A percentile compares a stretch with the other conserved stretches of the same genome.
Evolutionary conservation across 2,329 filamentous ascomycete genomes (phyloP).

Genomic region (Calcarisporium arbuscula): DNA sequence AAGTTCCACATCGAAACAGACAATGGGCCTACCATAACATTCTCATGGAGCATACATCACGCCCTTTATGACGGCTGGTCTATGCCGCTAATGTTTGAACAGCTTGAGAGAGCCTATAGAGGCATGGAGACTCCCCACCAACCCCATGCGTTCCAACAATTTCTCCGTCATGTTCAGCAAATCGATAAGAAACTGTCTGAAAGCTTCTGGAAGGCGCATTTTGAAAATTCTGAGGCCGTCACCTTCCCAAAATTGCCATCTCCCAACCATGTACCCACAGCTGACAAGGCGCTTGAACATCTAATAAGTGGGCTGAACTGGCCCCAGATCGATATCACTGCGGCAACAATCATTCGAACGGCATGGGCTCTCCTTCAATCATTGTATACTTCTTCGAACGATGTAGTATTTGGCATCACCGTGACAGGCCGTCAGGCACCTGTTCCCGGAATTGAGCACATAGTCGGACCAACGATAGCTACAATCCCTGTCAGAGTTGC

Average conservation of each 20-base stretch:
- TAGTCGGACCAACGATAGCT: conserved; percentile 23
- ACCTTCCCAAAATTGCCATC: conserved; percentile 6
- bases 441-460: conserved; percentile 17
- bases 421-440: conserved; percentile 21
- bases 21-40: not conserved
- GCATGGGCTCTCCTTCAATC: conserved; percentile 19
- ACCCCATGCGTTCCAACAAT: conserved; percentile 27
- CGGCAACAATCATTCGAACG: conserved; percentile 15
- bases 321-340: conserved; percentile 9
- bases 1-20: not conserved
- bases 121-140: conserved; percentile 19
- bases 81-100: conserved; percentile 34
- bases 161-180: conserved; percentile 32
- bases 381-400: conserved; percentile 11
- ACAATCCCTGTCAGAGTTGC: conserved; percentile 20
- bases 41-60: conserved; percentile 41
- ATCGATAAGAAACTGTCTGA: conserved; percentile 28
- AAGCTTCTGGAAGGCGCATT: conserved; percentile 33
- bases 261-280: conserved; percentile 3
- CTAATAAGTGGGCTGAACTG: conserved; percentile 1
- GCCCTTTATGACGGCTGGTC: conserved; percentile 47
- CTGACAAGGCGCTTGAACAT: conserved; percentile 3
- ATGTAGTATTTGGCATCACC: conserved; percentile 20
- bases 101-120: conserved; percentile 30
- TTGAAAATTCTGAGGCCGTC: conserved; percentile 11